A percentile compares a stretch with the other conserved stretches of the same genome.
Evolutionary conservation across 2,329 filamentous ascomycete genomes (phyloP).

Genomic region (Apiospora kogelbergensis): DNA sequence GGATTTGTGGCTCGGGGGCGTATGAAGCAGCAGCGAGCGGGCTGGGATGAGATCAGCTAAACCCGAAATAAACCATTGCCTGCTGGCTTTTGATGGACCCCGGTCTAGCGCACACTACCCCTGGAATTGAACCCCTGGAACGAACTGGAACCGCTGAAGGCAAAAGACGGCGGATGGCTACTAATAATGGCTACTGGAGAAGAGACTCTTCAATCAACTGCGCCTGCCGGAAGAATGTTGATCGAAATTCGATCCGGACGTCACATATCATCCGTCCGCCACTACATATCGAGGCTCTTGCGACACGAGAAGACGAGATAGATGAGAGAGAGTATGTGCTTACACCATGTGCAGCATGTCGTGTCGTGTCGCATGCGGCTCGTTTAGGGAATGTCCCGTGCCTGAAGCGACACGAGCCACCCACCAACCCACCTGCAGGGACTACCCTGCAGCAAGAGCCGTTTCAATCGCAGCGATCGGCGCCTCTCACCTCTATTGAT

Average conservation of each 20-base stretch:
- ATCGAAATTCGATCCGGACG: not conserved
- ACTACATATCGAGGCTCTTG: not conserved
- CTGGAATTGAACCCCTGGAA: not conserved
- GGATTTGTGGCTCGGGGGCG: conserved; percentile 8
- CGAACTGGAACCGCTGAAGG: not conserved
- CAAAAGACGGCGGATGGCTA: not conserved
- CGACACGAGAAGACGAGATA: too few species aligned
- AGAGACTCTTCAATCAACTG: not conserved
- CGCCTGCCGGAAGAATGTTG: not conserved
- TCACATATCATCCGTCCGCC: not conserved
- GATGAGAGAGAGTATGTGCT: not conserved
- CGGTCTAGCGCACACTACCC: not conserved
- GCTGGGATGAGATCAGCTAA: conserved; percentile 1
- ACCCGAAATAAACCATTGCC: not conserved
- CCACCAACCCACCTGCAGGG: not conserved
- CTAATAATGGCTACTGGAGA: not conserved
- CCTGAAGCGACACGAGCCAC: not conserved
- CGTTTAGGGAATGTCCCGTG: conserved; percentile 1
- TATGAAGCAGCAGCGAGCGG: not conserved
- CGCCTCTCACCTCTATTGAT: not conserved
- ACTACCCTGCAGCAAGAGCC: conserved; percentile 8
- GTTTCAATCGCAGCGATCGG: conserved; percentile 10
- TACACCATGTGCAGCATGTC: too few species aligned
- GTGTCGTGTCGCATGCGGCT: conserved; percentile 5
- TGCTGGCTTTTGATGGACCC: not conserved